Conservation (phyloP, 2,329 filamentous ascomycete species). For the Cladophialophora psammophila region DNA sequence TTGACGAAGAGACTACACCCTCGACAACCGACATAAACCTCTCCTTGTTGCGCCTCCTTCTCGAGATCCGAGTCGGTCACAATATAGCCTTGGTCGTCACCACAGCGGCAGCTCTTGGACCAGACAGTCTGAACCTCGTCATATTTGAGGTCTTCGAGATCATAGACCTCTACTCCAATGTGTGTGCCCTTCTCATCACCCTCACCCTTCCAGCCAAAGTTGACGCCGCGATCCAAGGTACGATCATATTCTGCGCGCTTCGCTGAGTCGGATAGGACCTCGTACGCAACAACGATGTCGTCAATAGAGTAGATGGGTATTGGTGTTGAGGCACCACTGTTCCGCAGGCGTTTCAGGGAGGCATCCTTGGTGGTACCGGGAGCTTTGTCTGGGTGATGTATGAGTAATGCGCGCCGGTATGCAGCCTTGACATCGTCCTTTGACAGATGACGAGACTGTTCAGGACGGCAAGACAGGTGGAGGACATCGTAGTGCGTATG, state of each 20-base stretch:
- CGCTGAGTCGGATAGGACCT: conserved; percentile 56
- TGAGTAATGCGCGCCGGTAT: conserved; percentile 64
- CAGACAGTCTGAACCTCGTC: conserved; percentile 53
- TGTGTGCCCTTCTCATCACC: conserved; percentile 46
- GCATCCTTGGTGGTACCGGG: background rate
- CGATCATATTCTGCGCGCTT: conserved; percentile 59
- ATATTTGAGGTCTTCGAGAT: conserved; percentile 62
- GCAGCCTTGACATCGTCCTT: conserved; percentile 60
- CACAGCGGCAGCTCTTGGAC: conserved; percentile 65
- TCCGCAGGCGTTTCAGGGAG: background rate
- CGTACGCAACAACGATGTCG: conserved; percentile 66
- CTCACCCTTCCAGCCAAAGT: conserved; percentile 43
- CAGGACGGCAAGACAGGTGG: conserved; percentile 43
- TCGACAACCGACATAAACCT: conserved; percentile 66
- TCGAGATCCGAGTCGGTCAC: conserved; percentile 63
- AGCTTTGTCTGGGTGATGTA: conserved; percentile 66
- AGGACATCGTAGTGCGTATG: conserved; percentile 50
- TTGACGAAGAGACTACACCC: conserved; percentile 71
- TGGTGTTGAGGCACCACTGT: background rate
- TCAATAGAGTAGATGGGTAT: conserved; percentile 54
- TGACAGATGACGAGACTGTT: conserved; percentile 41
- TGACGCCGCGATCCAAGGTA: conserved; percentile 17
- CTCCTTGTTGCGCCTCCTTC: conserved; percentile 57
- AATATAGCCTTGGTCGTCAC: conserved; percentile 63
- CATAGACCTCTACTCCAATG: conserved; percentile 64